Evolutionary conservation across 2,329 filamentous ascomycete species (phyloP), one percentile per base, ranked within the genome.

Genomic region (Aspergillus fructus): DNA sequence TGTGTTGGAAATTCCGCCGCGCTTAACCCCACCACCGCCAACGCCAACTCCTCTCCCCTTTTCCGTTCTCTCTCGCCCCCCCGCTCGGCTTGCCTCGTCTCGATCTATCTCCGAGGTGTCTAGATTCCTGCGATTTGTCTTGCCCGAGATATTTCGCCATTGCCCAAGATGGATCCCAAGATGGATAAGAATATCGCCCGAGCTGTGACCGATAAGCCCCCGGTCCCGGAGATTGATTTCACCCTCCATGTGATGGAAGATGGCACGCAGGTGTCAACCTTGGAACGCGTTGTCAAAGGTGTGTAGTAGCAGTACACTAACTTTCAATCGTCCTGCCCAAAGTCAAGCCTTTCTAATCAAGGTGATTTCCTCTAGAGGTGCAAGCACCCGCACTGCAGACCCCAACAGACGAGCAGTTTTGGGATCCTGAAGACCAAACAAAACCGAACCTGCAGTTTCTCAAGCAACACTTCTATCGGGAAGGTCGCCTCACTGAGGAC

Each of bases 221-320:
- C 93, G 54, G 84, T 96, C 50, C 94, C 94, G 58, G 93, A 97
- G 83, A 97, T 99, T 71, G 94, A 99, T 81, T 99, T 99, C 76
- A 96, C 91, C 56, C 87, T 99, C 71, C 94, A 99, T 78, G 94
- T 90, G 62, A 97, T 97, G 93, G 94, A 99, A 76, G 94, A 99
- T 82, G 91, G 91, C 72, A 88, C 85, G 53, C 91, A 96, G 80
- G 94, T 99, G 74, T 97, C 86, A 85, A 99, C 94, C 61, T 79
- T 89, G 74, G 94, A 99, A 79, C 86, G 94, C 75, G 94, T 99
- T 61, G 96, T 93, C 84, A 99, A 97, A 92, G 94, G 94, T 97
- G 85, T 63, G 77, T 46, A 8, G 13, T 24, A 21, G 15, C 21
- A 21, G 40, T 21, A 11, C 34, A 11, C 40, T 23, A 19, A 48